A percentile compares a stretch with the other conserved stretches of the same genome.
Conservation (phyloP, 2,329 filamentous ascomycete genomes). For the Periconia sp. region DNA sequence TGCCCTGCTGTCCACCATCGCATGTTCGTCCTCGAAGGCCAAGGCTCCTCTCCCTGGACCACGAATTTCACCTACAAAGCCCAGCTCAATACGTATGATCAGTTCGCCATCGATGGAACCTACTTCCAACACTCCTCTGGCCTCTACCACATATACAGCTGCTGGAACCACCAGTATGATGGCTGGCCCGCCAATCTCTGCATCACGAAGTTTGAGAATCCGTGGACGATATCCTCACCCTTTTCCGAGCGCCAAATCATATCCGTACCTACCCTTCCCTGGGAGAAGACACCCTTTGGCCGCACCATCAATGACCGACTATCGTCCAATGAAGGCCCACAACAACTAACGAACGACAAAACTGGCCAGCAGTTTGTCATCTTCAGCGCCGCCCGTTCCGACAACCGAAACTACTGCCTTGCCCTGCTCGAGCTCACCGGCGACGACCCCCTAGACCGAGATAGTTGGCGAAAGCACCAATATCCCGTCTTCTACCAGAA, state of each 20-base stretch:
- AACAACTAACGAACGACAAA: conserved; percentile 55
- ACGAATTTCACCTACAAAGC: conserved; percentile 53
- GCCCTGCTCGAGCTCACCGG: conserved; percentile 58
- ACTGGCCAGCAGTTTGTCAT: conserved; percentile 58
- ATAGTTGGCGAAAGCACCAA: conserved; percentile 57
- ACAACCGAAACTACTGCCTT: conserved; percentile 61
- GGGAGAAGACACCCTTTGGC: conserved; percentile 60
- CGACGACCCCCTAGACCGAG: conserved; percentile 56
- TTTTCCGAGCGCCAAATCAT: conserved; percentile 56
- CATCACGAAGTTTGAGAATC: conserved; percentile 57
- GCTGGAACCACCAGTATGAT: conserved; percentile 52
- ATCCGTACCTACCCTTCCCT: conserved; percentile 54
- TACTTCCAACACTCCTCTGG: conserved; percentile 53
- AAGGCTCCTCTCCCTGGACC: conserved; percentile 52
- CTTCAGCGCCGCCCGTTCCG: conserved; percentile 57
- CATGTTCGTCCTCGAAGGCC: conserved; percentile 58
- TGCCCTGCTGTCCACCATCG: conserved; percentile 59
- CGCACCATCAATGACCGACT: conserved; percentile 54
- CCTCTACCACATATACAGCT: conserved; percentile 49
- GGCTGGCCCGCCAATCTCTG: conserved; percentile 61
- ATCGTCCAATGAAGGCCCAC: conserved; percentile 57
- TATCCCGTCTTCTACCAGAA: conserved; percentile 58
- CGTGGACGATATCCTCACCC: conserved; percentile 55
- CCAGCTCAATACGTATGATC: conserved; percentile 58
- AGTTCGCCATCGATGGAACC: conserved; percentile 61